phyloP scores from a whole-genome alignment of 768 basidiomycete genomes.

The Trametes cubensis region DNA sequence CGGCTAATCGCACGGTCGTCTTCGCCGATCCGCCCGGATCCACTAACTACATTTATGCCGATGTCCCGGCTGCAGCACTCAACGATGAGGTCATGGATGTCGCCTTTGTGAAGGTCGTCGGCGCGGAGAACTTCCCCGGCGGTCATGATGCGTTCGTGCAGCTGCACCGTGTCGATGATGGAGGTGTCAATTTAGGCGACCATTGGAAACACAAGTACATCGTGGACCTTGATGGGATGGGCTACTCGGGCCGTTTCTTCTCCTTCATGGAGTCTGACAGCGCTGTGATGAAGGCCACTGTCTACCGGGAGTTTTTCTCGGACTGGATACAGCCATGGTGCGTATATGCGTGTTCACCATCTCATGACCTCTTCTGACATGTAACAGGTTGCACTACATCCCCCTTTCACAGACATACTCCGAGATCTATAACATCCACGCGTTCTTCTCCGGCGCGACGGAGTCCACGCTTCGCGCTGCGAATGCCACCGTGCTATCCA shows the following conservation, averaged over 20 bases:
- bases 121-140: slow-evolving; percentile 71
- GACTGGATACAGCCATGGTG: slow-evolving; percentile 94
- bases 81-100: slow-evolving; percentile 86
- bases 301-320: slow-evolving; percentile 88
- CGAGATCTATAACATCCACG: slow-evolving; percentile 92
- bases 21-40: slow-evolving; percentile 69
- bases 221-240: slow-evolving; percentile 93
- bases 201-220: slow-evolving; percentile 94
- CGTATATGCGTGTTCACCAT: slow-evolving; percentile 28
- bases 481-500: slow-evolving; percentile 49
- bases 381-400: slow-evolving; percentile 87
- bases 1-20: slow-evolving; percentile 61
- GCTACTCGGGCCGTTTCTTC: slow-evolving; percentile 90
- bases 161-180: slow-evolving; percentile 69
- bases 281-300: slow-evolving; percentile 85
- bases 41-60: slow-evolving; percentile 58
- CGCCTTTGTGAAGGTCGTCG: slow-evolving; percentile 80
- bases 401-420: slow-evolving; percentile 84
- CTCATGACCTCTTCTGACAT: background rate
- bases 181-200: slow-evolving; percentile 77
- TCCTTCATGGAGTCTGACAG: slow-evolving; percentile 85
- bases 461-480: slow-evolving; percentile 54
- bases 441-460: slow-evolving; percentile 90
- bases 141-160: slow-evolving; percentile 66
- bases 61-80: slow-evolving; percentile 59